Evolutionary conservation across 331 rosid species (phyloP).

Genomic region (Acacia pycnantha): DNA sequence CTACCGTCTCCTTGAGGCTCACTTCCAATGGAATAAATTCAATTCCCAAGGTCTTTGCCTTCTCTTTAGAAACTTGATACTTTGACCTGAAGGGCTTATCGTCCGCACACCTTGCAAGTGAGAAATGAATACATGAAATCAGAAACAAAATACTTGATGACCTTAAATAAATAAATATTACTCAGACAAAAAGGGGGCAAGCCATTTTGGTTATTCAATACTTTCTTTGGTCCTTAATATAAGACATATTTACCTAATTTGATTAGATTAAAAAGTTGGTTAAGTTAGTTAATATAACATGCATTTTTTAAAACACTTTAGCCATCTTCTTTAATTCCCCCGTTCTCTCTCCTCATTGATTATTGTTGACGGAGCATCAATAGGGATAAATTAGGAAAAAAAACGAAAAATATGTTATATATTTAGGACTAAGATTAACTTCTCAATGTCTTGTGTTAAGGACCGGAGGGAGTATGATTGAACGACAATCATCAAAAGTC

Average conservation of each 20-base stretch:
- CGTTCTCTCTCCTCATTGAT: too few relatives aligned
- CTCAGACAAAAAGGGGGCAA: background rate
- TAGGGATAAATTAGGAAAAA: too few relatives aligned
- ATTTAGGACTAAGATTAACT: too few relatives aligned
- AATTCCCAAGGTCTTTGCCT: conserved; percentile 43
- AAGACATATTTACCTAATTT: too few relatives aligned
- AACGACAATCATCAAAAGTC: background rate
- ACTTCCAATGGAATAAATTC: conserved; percentile 46
- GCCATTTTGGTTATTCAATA: background rate
- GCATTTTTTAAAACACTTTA: too few relatives aligned
- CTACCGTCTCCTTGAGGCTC: conserved; percentile 44
- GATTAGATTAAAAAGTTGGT: too few relatives aligned
- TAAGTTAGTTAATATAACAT: too few relatives aligned
- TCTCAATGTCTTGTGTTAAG: too few relatives aligned
- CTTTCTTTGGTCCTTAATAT: too few relatives aligned
- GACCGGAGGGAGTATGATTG: background rate
- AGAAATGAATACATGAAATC: background rate
- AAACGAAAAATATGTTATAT: too few relatives aligned
- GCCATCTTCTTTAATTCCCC: too few relatives aligned
- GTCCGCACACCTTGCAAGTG: conserved; percentile 28
- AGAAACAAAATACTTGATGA: background rate
- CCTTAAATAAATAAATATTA: background rate
- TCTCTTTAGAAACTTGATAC: conserved; percentile 42
- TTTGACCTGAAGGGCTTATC: conserved; percentile 25
- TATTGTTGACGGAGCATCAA: too few relatives aligned